Percentiles rank a stretch among this genome's conserved stretches.
phyloP scores from a whole-genome alignment of 805 yeast species.

The Candida ipomoeae region DNA sequence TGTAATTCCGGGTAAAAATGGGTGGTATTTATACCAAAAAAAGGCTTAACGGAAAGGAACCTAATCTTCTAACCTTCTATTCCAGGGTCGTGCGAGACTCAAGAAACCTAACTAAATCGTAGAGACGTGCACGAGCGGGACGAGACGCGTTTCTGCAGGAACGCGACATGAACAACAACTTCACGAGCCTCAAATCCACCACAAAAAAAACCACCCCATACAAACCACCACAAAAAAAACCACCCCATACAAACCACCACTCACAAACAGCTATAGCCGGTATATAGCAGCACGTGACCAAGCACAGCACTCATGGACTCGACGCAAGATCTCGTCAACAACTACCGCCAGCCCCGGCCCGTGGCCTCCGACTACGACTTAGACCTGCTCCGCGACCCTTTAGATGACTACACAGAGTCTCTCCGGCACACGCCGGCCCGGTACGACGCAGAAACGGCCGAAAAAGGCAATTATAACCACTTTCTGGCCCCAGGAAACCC shows the following conservation, averaged over 20 bases:
- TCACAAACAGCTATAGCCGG: not conserved
- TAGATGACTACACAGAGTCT: slow-evolving; percentile 4
- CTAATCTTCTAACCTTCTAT: too few relatives aligned
- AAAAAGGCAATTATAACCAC: too few relatives aligned
- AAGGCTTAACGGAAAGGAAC: too few relatives aligned
- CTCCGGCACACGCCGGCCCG: slow-evolving; percentile 1
- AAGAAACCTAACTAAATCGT: too few relatives aligned
- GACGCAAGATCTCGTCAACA: slow-evolving; percentile 14
- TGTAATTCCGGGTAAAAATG: too few relatives aligned
- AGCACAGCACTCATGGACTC: slow-evolving; percentile 1
- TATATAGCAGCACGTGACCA: not conserved
- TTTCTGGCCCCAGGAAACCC: slow-evolving; percentile 1
- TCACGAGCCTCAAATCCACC: too few relatives aligned
- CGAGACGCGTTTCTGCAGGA: not conserved
- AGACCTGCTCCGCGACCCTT: slow-evolving; percentile 6
- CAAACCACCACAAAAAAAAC: not conserved
- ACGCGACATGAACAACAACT: not conserved
- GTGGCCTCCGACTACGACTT: not conserved
- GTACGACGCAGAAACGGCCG: not conserved
- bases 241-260: not conserved
- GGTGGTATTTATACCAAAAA: too few relatives aligned
- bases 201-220: too few relatives aligned
- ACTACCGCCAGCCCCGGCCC: slow-evolving; percentile 1
- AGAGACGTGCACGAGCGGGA: too few relatives aligned
- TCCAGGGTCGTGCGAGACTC: too few relatives aligned